Conservation (phyloP, 2,329 filamentous ascomycete species). For the Cytospora paraplurivora region DNA sequence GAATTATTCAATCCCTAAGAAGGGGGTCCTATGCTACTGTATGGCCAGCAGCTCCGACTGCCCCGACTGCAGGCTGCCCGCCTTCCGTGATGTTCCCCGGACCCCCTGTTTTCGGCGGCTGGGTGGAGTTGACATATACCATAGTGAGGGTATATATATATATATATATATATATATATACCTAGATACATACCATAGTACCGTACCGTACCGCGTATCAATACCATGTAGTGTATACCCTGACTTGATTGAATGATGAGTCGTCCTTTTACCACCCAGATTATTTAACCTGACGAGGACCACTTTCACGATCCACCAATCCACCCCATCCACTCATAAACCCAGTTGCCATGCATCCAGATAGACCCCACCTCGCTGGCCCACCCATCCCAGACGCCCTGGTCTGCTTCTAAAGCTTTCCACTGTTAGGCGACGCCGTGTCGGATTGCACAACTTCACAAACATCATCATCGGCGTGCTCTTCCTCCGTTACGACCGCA, state of each 20-base stretch:
- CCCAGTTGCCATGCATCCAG: constrained; percentile 24
- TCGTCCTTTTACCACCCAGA: background rate
- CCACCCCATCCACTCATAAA: constrained; percentile 19
- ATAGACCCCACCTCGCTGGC: constrained; percentile 11
- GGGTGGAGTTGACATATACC: background rate
- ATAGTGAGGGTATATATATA: no score
- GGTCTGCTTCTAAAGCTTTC: background rate
- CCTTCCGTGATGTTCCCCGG: constrained; percentile 26
- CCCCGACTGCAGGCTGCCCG: constrained; percentile 23
- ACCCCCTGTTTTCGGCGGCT: constrained; percentile 14
- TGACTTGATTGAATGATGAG: background rate
- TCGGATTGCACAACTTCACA: constrained; percentile 1
- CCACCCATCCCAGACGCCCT: background rate
- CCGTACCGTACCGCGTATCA: no score
- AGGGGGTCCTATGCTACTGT: background rate
- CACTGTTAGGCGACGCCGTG: background rate
- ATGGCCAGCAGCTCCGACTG: constrained; percentile 10
- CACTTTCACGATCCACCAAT: constrained; percentile 12
- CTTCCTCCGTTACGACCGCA: constrained; percentile 1
- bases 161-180: no score
- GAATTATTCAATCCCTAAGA: background rate
- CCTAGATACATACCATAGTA: no score
- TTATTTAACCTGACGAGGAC: constrained; percentile 16
- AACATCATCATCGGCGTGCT: background rate
- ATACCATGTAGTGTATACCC: no score